Base-by-base conservation (phyloP, 495 filamentous ascomycete genomes). In the Xylaria castorea region DNA sequence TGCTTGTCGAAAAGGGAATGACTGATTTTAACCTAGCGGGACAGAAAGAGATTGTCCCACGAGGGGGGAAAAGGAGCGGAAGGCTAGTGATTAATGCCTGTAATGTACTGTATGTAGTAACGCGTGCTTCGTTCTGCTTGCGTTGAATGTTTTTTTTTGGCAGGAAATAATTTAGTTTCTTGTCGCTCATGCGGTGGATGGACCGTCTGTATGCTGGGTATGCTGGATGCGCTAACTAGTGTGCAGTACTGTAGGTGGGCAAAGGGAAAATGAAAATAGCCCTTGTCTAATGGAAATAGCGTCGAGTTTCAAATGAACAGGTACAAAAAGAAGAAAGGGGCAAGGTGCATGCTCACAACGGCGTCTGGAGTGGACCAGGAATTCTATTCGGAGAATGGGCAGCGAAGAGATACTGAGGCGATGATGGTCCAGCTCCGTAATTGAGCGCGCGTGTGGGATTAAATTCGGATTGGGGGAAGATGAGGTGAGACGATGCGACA, bases 1-100 rank as follows among this genome's bases (percentile, higher is more conserved):
- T 65, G 73, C 64, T 63, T 64, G 75, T 74, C 62, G 76, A 77
- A 73, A 80, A 80, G 76, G 78, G 78, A 80, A 77, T 78, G 78
- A 80, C 76, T 74, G 71, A 76, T 75, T 78, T 73, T 73, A 67
- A 72, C 61, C 63, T 67, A 64, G 70, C 70, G 70, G 63, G 62
- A 72, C 48, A 71, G 61, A 65, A 72, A 58, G 63, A 71, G 36
- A 71, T 66, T 66, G 55, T 60, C 40, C 67, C 67, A 72, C 64
- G 64, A 62, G 65, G 51, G 70, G 60, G 44, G 27, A 66, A 73
- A 73, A 73, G 65, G 65, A 69, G 71, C 25, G 71, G 55, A 58
- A 44, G 64, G 71, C 71, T 53, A 57, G 66, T 62, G 68, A 64
- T 63, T 50, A 70, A 6, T 34, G 42, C 16, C 12, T 5, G 65